Evolutionary conservation across 2,329 filamentous ascomycete species (phyloP).

Genomic region (Exophiala sideris): DNA sequence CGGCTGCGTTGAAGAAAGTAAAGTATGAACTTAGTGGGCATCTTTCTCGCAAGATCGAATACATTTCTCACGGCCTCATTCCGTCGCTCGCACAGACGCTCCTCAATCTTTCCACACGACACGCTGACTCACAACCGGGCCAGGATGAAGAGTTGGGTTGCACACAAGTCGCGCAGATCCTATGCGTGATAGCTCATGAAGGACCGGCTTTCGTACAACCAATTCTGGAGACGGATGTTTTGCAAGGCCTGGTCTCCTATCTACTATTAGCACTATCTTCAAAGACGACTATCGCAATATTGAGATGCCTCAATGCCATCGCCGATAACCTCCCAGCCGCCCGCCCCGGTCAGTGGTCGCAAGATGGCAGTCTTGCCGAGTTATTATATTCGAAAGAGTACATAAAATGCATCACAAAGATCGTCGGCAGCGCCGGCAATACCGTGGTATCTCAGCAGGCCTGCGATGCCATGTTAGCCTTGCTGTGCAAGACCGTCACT

Average conservation of each 20-base stretch:
- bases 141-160: slow-evolving; percentile 65
- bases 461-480: slow-evolving; percentile 37
- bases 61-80: slow-evolving; percentile 66
- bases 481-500: slow-evolving; percentile 62
- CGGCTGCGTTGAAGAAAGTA: slow-evolving; percentile 60
- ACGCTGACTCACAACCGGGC: slow-evolving; percentile 33
- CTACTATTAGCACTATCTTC: slow-evolving; percentile 60
- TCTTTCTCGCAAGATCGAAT: slow-evolving; percentile 77
- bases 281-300: slow-evolving; percentile 67
- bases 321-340: slow-evolving; percentile 62
- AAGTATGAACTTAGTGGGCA: slow-evolving; percentile 92
- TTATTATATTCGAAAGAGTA: slow-evolving; percentile 62
- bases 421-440: slow-evolving; percentile 56
- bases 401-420: slow-evolving; percentile 60
- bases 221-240: slow-evolving; percentile 63
- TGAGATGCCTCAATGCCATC: slow-evolving; percentile 71
- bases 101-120: slow-evolving; percentile 42
- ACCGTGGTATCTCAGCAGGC: slow-evolving; percentile 34
- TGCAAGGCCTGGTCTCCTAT: slow-evolving; percentile 71
- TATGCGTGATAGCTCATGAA: slow-evolving; percentile 79
- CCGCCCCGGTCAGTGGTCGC: slow-evolving; percentile 48
- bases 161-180: slow-evolving; percentile 77
- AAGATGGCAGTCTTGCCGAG: slow-evolving; percentile 56
- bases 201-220: slow-evolving; percentile 75
- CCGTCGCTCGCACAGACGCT: slow-evolving; percentile 50